phyloP scores from a whole-genome alignment of 495 filamentous ascomycete genomes.

The Talaromyces liani region DNA sequence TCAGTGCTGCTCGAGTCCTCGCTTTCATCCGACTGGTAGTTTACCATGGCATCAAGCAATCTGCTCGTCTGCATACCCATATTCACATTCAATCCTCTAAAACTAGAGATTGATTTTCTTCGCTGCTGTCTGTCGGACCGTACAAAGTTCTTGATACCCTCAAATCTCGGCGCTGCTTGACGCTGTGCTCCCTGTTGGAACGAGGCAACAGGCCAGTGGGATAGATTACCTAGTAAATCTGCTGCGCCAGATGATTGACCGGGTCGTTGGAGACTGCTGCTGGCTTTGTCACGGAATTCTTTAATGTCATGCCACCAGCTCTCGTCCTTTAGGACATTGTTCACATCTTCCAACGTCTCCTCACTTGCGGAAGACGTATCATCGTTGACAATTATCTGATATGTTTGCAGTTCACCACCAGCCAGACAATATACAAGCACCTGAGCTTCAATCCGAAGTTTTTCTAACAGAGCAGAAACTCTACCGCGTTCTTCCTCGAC shows the following conservation, averaged over 20 bases:
- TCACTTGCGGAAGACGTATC: constrained; percentile 28
- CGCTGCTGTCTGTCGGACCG: constrained; percentile 43
- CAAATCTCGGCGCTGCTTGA: constrained; percentile 31
- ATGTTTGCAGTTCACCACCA: constrained; percentile 61
- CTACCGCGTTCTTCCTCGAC: constrained; percentile 70
- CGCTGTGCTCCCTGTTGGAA: constrained; percentile 45
- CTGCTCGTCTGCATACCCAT: constrained; percentile 74
- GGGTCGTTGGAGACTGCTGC: constrained; percentile 12
- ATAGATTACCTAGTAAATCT: constrained; percentile 18
- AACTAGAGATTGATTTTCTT: constrained; percentile 57
- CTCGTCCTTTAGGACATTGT: constrained; percentile 56
- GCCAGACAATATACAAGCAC: constrained; percentile 78
- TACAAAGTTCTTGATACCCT: constrained; percentile 43
- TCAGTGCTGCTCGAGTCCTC: constrained; percentile 38
- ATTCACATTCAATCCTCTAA: constrained; percentile 54
- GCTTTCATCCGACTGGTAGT: constrained; percentile 40
- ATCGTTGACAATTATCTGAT: constrained; percentile 74
- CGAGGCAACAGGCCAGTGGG: constrained; percentile 47
- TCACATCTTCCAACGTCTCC: constrained; percentile 44
- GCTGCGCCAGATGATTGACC: constrained; percentile 8
- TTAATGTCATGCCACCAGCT: constrained; percentile 82
- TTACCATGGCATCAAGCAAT: constrained; percentile 56
- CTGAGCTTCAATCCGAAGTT: constrained; percentile 73
- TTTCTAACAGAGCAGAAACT: constrained; percentile 68
- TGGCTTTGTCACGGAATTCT: constrained; percentile 39